Evolutionary conservation across 306 rosid species (phyloP).

Genomic region (Corylus heterophylla): DNA sequence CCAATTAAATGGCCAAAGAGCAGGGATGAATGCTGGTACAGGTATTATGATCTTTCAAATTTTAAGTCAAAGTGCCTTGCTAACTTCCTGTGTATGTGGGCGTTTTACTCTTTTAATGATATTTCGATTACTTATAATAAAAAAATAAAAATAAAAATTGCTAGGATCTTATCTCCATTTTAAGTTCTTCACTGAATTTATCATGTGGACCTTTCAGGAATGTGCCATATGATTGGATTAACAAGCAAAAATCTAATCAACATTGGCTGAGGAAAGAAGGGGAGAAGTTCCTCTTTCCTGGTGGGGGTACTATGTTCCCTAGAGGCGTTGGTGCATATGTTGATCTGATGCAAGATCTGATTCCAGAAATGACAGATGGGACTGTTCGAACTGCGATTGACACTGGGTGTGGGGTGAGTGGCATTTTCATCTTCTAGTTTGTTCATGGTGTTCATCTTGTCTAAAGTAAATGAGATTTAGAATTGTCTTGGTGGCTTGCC

Average conservation of each 20-base stretch:
- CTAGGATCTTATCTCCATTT: conserved; percentile 16
- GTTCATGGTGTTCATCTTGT: not conserved
- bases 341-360: conserved; percentile 83
- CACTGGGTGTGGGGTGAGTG: conserved; percentile 99
- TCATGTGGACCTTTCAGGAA: conserved; percentile 57
- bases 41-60: conserved; percentile 45
- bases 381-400: conserved; percentile 92
- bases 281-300: conserved; percentile 95
- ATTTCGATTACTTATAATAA: too few relatives aligned
- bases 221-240: conserved; percentile 98
- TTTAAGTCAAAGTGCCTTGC: conserved; percentile 6
- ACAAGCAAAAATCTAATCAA: conserved; percentile 90
- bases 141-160: not conserved
- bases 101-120: too few relatives aligned
- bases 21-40: conserved; percentile 94
- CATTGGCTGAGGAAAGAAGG: conserved; percentile 98
- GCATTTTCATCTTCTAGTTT: not conserved
- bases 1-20: conserved; percentile 98
- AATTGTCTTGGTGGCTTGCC: not conserved
- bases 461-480: not conserved
- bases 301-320: conserved; percentile 99
- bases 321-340: conserved; percentile 90
- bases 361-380: conserved; percentile 95
- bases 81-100: not conserved
- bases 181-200: conserved; percentile 8